Conservation (phyloP, 768 basidiomycete genomes). For the Auriscalpium orientale region DNA sequence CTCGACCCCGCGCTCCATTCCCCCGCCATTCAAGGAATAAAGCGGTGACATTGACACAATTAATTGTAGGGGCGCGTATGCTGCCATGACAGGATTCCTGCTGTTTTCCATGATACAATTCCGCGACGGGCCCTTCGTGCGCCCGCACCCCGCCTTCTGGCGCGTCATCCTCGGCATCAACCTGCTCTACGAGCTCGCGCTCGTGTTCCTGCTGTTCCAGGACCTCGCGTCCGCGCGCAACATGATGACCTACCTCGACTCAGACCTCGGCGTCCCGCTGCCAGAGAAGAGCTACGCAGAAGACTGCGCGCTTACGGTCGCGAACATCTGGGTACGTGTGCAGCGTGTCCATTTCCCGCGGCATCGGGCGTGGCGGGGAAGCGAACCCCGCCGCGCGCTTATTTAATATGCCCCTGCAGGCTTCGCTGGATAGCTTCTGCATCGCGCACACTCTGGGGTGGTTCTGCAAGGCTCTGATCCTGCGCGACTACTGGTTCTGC, state of each 20-base stretch:
- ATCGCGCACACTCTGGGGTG: conserved; percentile 80
- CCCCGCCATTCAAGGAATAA: too few relatives aligned
- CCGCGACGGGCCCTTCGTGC: conserved; percentile 82
- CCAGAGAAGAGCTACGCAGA: conserved; percentile 87
- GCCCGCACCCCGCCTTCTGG: conserved; percentile 87
- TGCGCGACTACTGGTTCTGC: conserved; percentile 92
- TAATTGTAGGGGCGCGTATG: conserved; percentile 60
- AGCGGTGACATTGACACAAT: background rate
- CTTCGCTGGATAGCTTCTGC: conserved; percentile 82
- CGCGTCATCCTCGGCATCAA: conserved; percentile 73
- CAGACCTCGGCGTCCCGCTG: conserved; percentile 59
- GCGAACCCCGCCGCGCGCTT: background rate
- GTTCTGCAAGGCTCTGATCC: conserved; percentile 87
- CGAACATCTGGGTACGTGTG: conserved; percentile 57
- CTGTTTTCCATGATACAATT: conserved; percentile 83
- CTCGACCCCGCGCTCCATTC: background rate
- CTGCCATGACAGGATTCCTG: conserved; percentile 66
- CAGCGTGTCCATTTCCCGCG: background rate
- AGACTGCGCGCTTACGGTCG: conserved; percentile 56
- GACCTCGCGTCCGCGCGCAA: conserved; percentile 67
- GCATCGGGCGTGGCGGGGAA: background rate
- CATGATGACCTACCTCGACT: conserved; percentile 78
- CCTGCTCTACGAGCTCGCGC: conserved; percentile 71
- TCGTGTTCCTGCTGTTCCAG: conserved; percentile 84
- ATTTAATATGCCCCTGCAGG: conserved; percentile 29